These are phyloP conservation scores for Amylocarpus encephaloides DNA, from an alignment of 2,329 filamentous ascomycete genomes.

Conservation along the genomic window DNA sequence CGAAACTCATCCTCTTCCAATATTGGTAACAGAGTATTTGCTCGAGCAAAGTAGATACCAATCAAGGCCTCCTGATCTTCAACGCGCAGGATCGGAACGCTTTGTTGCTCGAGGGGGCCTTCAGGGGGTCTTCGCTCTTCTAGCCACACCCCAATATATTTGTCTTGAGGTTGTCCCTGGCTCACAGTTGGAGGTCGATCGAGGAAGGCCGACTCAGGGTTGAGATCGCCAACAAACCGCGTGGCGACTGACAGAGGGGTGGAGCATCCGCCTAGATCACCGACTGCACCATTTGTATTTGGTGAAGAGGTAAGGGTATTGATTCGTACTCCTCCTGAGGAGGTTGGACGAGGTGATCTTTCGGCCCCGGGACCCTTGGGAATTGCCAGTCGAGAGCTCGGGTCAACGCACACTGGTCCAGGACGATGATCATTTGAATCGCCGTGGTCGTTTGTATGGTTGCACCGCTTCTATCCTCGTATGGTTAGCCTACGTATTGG, in stretches of 20 bases:
- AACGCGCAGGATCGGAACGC: background rate
- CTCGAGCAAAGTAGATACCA: conserved; percentile 2
- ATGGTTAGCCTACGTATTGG: too few species aligned
- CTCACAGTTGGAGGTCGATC: background rate
- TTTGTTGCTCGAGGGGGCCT: background rate
- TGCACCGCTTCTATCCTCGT: conserved; percentile 2
- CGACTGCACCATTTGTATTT: background rate
- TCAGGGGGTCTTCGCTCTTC: background rate
- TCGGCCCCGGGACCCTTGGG: background rate
- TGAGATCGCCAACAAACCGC: conserved; percentile 5
- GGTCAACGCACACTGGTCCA: too few species aligned
- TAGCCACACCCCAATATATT: conserved; percentile 3
- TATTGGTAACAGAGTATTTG: conserved; percentile 1
- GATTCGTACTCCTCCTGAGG: too few species aligned
- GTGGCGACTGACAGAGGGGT: background rate
- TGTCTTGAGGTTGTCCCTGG: background rate
- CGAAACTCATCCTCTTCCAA: background rate
- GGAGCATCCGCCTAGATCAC: background rate
- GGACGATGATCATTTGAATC: background rate
- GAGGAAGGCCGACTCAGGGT: conserved; percentile 4
- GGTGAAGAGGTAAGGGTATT: too few species aligned
- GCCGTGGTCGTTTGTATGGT: background rate
- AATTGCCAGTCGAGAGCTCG: background rate
- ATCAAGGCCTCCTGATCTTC: conserved; percentile 1
- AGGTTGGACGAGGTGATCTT: too few species aligned